A percentile compares a stretch with the other conserved stretches of the same genome.
These are phyloP conservation scores for Mycogone perniciosa DNA, from an alignment of 2,329 filamentous ascomycete genomes.

Conservation along the genomic window DNA sequence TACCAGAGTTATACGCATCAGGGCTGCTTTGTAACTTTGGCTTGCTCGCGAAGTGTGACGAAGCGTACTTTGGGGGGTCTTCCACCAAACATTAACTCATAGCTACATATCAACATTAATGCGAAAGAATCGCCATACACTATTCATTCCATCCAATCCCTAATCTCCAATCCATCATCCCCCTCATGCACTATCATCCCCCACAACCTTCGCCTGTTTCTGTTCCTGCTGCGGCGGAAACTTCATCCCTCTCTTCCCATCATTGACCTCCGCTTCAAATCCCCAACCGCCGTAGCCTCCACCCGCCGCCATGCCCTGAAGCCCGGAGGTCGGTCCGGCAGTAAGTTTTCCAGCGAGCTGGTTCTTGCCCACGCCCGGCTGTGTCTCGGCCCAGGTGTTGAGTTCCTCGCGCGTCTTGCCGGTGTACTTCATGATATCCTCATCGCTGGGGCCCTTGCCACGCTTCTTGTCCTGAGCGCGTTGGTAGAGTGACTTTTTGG, in stretches of 20 bases:
- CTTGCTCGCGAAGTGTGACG: too few species aligned
- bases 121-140: background rate
- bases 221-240: conserved; percentile 23
- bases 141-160: background rate
- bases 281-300: conserved; percentile 32
- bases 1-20: too few species aligned
- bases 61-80: too few species aligned
- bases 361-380: conserved; percentile 35
- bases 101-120: too few species aligned
- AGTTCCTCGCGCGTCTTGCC: conserved; percentile 32
- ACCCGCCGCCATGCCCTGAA: conserved; percentile 24
- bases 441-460: conserved; percentile 28
- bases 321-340: conserved; percentile 24
- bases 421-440: conserved; percentile 36
- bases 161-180: background rate
- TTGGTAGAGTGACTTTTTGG: conserved; percentile 27
- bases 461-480: conserved; percentile 28
- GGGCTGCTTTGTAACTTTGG: too few species aligned
- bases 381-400: conserved; percentile 30
- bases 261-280: conserved; percentile 20
- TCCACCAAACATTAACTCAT: too few species aligned
- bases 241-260: conserved; percentile 27
- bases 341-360: conserved; percentile 30
- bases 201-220: background rate
- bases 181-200: conserved; percentile 4